Percentiles rank a stretch among this genome's conserved stretches.
Evolutionary conservation across 192 early-diverging fungal species (phyloP).

Genomic region (Podochytrium sp.): DNA sequence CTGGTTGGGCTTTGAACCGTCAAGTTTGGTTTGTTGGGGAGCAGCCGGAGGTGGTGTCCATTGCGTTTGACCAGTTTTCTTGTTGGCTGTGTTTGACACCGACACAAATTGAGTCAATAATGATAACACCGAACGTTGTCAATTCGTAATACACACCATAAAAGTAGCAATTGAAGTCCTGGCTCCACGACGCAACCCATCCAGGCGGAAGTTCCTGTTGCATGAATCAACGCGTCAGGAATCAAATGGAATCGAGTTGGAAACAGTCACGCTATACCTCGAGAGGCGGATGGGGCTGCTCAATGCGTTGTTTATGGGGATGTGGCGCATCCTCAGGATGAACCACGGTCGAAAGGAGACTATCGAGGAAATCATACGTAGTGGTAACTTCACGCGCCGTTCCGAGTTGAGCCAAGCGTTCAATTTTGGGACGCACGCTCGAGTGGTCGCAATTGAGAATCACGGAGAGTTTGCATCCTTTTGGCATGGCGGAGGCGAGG

Average conservation of each 20-base stretch:
- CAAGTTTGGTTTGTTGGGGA: too few species aligned
- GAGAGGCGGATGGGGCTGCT: not conserved
- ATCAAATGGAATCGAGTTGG: not conserved
- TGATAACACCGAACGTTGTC: not conserved
- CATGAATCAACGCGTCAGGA: not conserved
- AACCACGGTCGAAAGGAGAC: not conserved
- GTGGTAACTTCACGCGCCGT: not conserved
- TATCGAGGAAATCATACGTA: not conserved
- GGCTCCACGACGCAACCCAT: slow-evolving; percentile 5
- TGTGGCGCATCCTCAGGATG: not conserved
- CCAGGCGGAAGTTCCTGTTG: slow-evolving; percentile 10
- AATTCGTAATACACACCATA: not conserved
- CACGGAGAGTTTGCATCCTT: slow-evolving; percentile 71
- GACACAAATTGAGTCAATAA: not conserved
- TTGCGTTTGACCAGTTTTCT: not conserved
- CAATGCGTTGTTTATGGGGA: not conserved
- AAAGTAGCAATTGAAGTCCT: slow-evolving; percentile 1
- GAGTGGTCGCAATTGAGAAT: slow-evolving; percentile 75
- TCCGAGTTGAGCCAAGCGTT: not conserved
- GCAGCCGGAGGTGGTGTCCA: not conserved
- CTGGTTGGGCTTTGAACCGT: not conserved
- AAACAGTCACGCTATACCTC: not conserved
- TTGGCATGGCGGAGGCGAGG: slow-evolving; percentile 65
- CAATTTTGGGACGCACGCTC: too few species aligned
- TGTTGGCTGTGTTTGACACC: not conserved